These are phyloP conservation scores for Insectozyma bohioensis DNA, from an alignment of 1,139 yeast genomes.

Conservation along the genomic window DNA sequence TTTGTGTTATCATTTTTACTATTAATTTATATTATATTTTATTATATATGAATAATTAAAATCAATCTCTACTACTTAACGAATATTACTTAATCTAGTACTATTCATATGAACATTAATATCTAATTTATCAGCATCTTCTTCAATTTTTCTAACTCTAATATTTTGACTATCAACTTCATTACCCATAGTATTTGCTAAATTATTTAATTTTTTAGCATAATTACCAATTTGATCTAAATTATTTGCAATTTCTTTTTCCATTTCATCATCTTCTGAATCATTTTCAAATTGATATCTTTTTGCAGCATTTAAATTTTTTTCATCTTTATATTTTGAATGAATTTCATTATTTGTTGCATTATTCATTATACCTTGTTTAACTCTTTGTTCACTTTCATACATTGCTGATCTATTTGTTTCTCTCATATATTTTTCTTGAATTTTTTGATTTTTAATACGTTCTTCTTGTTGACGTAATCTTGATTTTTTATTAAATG, in stretches of 20 bases:
- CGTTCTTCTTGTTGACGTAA: constrained; percentile 73
- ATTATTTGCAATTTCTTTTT: constrained; percentile 53
- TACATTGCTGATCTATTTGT: constrained; percentile 43
- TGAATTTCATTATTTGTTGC: constrained; percentile 41
- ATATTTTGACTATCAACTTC: constrained; percentile 54
- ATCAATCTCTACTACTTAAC: constrained; percentile 24
- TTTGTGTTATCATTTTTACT: too few relatives aligned
- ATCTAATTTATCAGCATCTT: constrained; percentile 56
- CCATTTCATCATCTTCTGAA: constrained; percentile 60
- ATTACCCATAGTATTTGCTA: constrained; percentile 46
- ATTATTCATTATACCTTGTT: constrained; percentile 39
- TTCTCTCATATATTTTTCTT: constrained; percentile 54
- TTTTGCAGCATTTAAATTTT: constrained; percentile 45
- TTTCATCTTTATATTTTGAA: constrained; percentile 51
- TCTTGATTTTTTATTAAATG: constrained; percentile 81
- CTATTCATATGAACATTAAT: constrained; percentile 53
- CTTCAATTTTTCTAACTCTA: constrained; percentile 51
- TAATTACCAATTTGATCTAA: constrained; percentile 52
- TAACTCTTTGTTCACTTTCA: constrained; percentile 47
- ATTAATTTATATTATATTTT: too few relatives aligned
- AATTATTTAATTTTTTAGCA: constrained; percentile 42
- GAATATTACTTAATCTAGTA: constrained; percentile 45
- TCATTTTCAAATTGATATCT: constrained; percentile 54
- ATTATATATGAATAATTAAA: too few relatives aligned
- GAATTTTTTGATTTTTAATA: constrained; percentile 63